Percentiles rank a stretch among this genome's conserved stretches.
These are phyloP conservation scores for Eucalyptus grandis DNA, from an alignment of 345 rosid species.

Conservation along the genomic window DNA sequence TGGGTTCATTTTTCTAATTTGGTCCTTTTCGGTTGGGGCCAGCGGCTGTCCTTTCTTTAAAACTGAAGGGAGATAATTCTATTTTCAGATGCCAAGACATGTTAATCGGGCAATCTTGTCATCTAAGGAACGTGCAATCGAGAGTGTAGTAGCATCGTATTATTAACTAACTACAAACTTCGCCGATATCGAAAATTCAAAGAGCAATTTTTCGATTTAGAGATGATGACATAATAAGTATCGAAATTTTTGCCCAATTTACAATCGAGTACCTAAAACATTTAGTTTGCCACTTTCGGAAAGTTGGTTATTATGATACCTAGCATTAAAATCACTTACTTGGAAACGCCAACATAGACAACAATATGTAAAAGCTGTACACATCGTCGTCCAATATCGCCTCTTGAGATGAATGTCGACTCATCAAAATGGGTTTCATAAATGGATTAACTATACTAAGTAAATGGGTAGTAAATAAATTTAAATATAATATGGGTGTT, in stretches of 20 bases:
- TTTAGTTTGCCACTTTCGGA: neutral
- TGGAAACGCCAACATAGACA: neutral
- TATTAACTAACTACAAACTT: neutral
- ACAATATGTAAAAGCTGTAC: neutral
- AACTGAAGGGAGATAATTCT: neutral
- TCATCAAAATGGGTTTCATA: neutral
- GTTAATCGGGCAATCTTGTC: neutral
- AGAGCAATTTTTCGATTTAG: accelerated
- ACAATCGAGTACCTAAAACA: neutral
- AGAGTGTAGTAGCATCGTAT: neutral
- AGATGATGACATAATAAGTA: accelerated
- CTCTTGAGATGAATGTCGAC: neutral
- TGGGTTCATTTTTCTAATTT: neutral
- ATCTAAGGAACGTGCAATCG: neutral
- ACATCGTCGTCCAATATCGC: neutral
- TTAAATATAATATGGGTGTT: too few relatives aligned
- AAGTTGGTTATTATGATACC: neutral
- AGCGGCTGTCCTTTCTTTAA: neutral
- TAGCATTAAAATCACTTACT: accelerated
- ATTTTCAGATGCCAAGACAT: neutral
- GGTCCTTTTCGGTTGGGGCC: neutral
- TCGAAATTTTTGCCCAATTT: neutral
- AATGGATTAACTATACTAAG: too few relatives aligned
- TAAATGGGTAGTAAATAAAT: too few relatives aligned
- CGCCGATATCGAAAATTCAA: accelerated